Conservation (phyloP, 495 filamentous ascomycete species). For the Evernia prunastri region DNA sequence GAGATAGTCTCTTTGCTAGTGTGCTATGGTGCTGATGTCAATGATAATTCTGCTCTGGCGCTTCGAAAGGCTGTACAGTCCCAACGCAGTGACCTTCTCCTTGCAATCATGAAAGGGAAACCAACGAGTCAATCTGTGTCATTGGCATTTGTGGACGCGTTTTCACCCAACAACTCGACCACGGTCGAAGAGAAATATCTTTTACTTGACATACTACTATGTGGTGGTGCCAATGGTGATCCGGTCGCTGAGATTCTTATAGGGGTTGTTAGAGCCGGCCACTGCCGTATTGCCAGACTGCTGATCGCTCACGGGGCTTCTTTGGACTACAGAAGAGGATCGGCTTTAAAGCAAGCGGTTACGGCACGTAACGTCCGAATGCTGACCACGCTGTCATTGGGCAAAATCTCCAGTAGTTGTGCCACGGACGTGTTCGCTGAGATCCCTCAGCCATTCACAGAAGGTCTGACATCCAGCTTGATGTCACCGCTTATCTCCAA, state of each 20-base stretch:
- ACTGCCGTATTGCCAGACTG: slow-evolving; percentile 15
- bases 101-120: slow-evolving; percentile 19
- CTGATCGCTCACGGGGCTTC: slow-evolving; percentile 18
- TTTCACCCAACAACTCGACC: slow-evolving; percentile 12
- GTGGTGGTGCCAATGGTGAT: slow-evolving; percentile 19
- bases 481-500: slow-evolving; percentile 20
- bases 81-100: slow-evolving; percentile 19
- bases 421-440: slow-evolving; percentile 14
- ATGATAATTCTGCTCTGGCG: slow-evolving; percentile 8
- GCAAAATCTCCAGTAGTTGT: not conserved
- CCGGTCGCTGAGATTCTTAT: slow-evolving; percentile 12
- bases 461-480: slow-evolving; percentile 5
- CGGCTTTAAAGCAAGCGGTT: slow-evolving; percentile 18
- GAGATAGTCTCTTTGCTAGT: slow-evolving; percentile 19
- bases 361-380: slow-evolving; percentile 6
- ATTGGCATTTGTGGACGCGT: slow-evolving; percentile 15
- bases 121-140: slow-evolving; percentile 7
- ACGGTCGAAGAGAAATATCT: slow-evolving; percentile 15
- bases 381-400: slow-evolving; percentile 10
- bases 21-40: slow-evolving; percentile 15
- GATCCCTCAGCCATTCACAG: slow-evolving; percentile 14
- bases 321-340: slow-evolving; percentile 9
- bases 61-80: slow-evolving; percentile 18
- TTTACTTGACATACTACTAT: slow-evolving; percentile 19
- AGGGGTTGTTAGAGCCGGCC: slow-evolving; percentile 17